Evolutionary conservation across 495 filamentous ascomycete genomes (phyloP).

Genomic region (Tetracladium setigerum): DNA sequence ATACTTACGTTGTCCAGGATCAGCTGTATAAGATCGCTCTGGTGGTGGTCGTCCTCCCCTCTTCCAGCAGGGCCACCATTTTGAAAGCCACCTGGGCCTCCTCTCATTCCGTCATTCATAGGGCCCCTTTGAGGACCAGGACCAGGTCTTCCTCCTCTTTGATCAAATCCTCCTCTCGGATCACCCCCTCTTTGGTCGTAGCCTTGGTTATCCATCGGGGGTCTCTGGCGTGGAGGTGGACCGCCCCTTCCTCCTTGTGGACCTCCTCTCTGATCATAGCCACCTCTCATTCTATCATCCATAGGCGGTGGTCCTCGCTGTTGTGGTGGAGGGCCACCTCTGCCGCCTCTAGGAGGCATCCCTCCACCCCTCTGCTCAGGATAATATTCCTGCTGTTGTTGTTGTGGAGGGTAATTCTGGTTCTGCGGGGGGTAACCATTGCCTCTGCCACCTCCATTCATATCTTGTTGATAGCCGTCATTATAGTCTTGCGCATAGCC

Average conservation of each 20-base stretch:
- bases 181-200: slow-evolving; percentile 1
- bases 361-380: slow-evolving; percentile 30
- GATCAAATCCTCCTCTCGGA: slow-evolving; percentile 21
- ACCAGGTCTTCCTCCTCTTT: slow-evolving; percentile 6
- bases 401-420: slow-evolving; percentile 39
- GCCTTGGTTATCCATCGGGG: neutral
- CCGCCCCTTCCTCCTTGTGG: slow-evolving; percentile 31
- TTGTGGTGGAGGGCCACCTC: slow-evolving; percentile 33
- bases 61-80: slow-evolving; percentile 20
- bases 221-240: neutral
- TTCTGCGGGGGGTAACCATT: slow-evolving; percentile 44
- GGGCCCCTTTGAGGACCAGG: slow-evolving; percentile 1
- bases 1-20: slow-evolving; percentile 17
- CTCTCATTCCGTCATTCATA: slow-evolving; percentile 23
- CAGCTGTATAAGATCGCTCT: slow-evolving; percentile 13
- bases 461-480: slow-evolving; percentile 28
- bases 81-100: slow-evolving; percentile 33
- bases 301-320: slow-evolving; percentile 15
- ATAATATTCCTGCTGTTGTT: slow-evolving; percentile 37
- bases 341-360: slow-evolving; percentile 11
- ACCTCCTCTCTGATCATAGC: slow-evolving; percentile 26
- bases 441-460: slow-evolving; percentile 37
- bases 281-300: slow-evolving; percentile 20
- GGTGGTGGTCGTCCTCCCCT: slow-evolving; percentile 18
- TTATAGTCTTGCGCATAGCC: slow-evolving; percentile 24